Evolutionary conservation across 139 green algal species (phyloP).

Genomic region (Chlorokybus atmophyticus): DNA sequence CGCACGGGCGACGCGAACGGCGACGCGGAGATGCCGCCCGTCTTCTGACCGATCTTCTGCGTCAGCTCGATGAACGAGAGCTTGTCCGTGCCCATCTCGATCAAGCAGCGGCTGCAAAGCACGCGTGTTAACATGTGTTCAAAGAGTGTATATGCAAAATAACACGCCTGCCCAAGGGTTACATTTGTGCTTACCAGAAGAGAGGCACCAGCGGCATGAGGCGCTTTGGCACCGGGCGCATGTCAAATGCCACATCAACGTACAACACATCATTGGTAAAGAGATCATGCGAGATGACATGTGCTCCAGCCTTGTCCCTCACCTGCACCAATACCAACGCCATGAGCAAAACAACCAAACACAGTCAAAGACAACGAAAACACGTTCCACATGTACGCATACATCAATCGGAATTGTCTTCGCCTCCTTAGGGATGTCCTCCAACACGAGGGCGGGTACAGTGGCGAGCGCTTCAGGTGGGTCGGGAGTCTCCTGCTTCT

Average conservation of each 20-base stretch:
- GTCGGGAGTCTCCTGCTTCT: conserved; percentile 89
- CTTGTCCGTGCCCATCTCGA: conserved; percentile 73
- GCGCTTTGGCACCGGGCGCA: conserved; percentile 47
- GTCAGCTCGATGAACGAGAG: conserved; percentile 87
- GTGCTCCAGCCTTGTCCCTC: conserved; percentile 38
- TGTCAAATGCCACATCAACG: conserved; percentile 56
- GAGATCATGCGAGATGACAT: conserved; percentile 81
- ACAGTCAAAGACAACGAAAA: not conserved
- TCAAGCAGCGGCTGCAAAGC: conserved; percentile 37
- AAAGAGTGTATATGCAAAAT: not conserved
- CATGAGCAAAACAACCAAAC: too few species aligned
- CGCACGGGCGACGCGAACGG: conserved; percentile 56
- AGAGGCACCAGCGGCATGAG: conserved; percentile 92
- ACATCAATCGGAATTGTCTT: conserved; percentile 58
- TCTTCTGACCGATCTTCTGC: conserved; percentile 92
- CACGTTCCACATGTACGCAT: not conserved
- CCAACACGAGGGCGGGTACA: conserved; percentile 65
- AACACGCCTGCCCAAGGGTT: too few species aligned
- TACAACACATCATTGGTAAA: conserved; percentile 99
- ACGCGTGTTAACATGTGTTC: not conserved
- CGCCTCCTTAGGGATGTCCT: conserved; percentile 75
- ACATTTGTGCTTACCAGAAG: conserved; percentile 81
- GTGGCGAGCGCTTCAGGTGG: conserved; percentile 49
- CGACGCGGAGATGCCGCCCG: conserved; percentile 78
- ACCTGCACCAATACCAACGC: too few species aligned